phyloP scores from a whole-genome alignment of 768 basidiomycete genomes.

The Cystobasidiopsis lactophilus region DNA sequence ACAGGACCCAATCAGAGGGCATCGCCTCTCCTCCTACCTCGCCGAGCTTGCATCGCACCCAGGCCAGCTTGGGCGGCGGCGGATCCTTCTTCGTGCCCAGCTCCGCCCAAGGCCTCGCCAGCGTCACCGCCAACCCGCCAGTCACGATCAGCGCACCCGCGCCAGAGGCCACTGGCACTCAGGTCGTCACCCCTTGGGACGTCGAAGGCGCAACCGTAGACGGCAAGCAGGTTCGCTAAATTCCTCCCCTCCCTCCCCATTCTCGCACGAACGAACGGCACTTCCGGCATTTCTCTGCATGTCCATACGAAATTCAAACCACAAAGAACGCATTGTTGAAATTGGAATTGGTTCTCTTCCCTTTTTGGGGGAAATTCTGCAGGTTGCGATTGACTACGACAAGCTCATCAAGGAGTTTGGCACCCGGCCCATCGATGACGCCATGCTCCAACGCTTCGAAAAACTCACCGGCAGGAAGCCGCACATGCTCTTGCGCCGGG shows the following conservation, averaged over 20 bases:
- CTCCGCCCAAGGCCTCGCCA: too few relatives aligned
- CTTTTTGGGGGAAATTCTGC: background rate
- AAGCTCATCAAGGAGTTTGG: conserved; percentile 88
- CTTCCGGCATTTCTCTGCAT: background rate
- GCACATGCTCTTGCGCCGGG: conserved; percentile 66
- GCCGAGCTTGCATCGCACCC: background rate
- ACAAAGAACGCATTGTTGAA: background rate
- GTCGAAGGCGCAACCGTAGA: conserved; percentile 77
- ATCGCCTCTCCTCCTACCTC: background rate
- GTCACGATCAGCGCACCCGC: background rate
- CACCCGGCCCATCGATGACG: conserved; percentile 53
- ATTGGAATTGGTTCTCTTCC: background rate
- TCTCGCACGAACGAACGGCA: too few relatives aligned
- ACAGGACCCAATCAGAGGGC: background rate
- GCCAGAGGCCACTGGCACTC: conserved; percentile 2
- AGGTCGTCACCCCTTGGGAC: conserved; percentile 72
- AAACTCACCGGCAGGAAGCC: conserved; percentile 67
- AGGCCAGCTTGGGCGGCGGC: too few relatives aligned
- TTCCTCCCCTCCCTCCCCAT: background rate
- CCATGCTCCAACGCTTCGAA: conserved; percentile 70
- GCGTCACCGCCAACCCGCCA: background rate
- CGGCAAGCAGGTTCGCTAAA: conserved; percentile 44
- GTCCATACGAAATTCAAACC: background rate
- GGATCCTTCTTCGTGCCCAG: too few relatives aligned
- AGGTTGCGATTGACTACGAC: conserved; percentile 76